These are phyloP conservation scores for Fusarium drepaniforme DNA, from an alignment of 2,329 filamentous ascomycete genomes.

Conservation along the genomic window DNA sequence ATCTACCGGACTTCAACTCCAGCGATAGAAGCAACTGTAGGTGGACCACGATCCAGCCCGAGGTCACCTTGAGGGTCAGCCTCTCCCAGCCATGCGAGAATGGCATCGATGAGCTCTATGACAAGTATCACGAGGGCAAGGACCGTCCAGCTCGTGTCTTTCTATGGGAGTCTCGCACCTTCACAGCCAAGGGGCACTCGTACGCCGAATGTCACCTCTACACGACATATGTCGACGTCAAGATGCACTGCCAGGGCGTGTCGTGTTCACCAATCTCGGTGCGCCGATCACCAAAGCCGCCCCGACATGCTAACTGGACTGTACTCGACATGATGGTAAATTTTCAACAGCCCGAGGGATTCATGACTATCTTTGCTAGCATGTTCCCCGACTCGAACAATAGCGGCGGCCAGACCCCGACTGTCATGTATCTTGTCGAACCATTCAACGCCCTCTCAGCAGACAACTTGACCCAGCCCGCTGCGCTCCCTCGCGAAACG, in stretches of 20 bases:
- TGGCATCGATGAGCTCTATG: not conserved
- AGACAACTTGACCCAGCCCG: not conserved
- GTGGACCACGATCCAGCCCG: rapidly evolving
- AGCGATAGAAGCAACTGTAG: not conserved
- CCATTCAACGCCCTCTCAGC: not conserved
- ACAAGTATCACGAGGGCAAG: not conserved
- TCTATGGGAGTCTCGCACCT: not conserved
- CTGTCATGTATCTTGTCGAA: not conserved
- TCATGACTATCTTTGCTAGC: not conserved
- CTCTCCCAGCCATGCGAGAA: not conserved
- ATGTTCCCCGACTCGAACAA: not conserved
- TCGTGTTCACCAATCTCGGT: not conserved
- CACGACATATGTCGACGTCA: not conserved
- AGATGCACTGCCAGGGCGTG: not conserved
- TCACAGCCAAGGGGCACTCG: not conserved
- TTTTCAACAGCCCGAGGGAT: not conserved
- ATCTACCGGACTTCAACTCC: not conserved
- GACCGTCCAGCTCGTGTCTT: not conserved
- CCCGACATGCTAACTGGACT: not conserved
- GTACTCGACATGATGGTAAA: not conserved
- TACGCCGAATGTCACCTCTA: not conserved
- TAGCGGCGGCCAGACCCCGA: not conserved
- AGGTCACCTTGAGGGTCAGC: not conserved
- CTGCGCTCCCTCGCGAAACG: not conserved
- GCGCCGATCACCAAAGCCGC: not conserved